Conservation (phyloP, 2,329 filamentous ascomycete species). For the Plenodomus lindquistii region DNA sequence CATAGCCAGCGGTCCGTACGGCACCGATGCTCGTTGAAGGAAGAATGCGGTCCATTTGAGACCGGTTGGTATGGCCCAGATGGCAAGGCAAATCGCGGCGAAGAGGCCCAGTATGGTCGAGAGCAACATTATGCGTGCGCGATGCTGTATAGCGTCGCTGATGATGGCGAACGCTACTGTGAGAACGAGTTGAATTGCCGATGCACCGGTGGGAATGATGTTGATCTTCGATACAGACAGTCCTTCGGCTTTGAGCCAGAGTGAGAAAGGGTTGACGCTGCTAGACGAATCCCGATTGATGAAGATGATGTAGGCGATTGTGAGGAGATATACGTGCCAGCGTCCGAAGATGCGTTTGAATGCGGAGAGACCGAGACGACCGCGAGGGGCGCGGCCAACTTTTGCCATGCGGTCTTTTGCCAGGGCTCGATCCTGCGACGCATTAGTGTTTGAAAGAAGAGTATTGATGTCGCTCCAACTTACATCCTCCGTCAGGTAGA, state of each 20-base stretch:
- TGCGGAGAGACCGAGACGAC: slow-evolving; percentile 12
- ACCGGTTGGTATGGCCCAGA: slow-evolving; percentile 35
- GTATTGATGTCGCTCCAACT: too few species aligned
- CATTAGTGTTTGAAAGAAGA: not conserved
- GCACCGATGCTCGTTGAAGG: slow-evolving; percentile 32
- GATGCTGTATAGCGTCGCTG: slow-evolving; percentile 20
- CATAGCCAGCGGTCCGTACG: slow-evolving; percentile 40
- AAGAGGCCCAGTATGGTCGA: slow-evolving; percentile 21
- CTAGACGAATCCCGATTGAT: slow-evolving; percentile 19
- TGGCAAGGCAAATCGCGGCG: slow-evolving; percentile 30
- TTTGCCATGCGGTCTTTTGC: slow-evolving; percentile 19
- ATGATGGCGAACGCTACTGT: slow-evolving; percentile 20
- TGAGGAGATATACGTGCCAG: slow-evolving; percentile 24
- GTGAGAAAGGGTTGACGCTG: slow-evolving; percentile 23
- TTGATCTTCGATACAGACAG: slow-evolving; percentile 20
- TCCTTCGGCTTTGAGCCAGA: slow-evolving; percentile 19
- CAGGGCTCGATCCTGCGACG: slow-evolving; percentile 8
- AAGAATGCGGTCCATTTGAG: slow-evolving; percentile 41
- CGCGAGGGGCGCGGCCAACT: slow-evolving; percentile 19
- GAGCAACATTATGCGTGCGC: slow-evolving; percentile 19
- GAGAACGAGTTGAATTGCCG: slow-evolving; percentile 20
- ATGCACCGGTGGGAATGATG: slow-evolving; percentile 21
- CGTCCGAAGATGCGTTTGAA: slow-evolving; percentile 23
- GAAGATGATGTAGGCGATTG: slow-evolving; percentile 20
- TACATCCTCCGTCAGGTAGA: slow-evolving; percentile 16